Base-by-base conservation (phyloP, 257 asterid species). In the Catharanthus roseus region DNA sequence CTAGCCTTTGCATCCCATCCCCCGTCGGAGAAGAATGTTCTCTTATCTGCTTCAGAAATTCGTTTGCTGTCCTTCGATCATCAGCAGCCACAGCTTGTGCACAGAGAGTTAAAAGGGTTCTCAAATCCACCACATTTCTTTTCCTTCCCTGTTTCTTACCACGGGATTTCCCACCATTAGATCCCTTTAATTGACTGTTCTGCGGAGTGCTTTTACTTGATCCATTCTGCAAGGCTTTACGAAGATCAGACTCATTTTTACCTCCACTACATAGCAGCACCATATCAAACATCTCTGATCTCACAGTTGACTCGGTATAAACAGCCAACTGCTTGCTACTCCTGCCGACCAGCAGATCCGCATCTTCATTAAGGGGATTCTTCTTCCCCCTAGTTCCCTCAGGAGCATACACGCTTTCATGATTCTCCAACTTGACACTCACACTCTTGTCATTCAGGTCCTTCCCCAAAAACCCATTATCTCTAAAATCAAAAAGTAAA, bases 21-120 rank as follows among this genome's bases (percentile, higher is more conserved):
- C 86, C 86, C 0, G 61, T 72, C 10, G 82, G 79, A 53, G 77
- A 63, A n/a, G 96, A 77, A 34, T 88, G 83, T 51, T 86, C 78
- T 36, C 96, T 79, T 5, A 90, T 82, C 81, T 87, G 92, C 83
- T 84, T 87, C 58, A 90, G 79, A 77, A 84, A 86, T 62, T 87
- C 91, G 51, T 74, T 80, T 6, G 91, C 96, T 0, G 84, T 79
- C 72, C 92, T 80, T 53, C 82, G 85, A 64, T 90, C 92, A 77
- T 88, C 88, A 3, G 89, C 85, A 54, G 92, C 96, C 74, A 90
- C 90, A 3, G 97, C 91, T 80, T 90, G 90, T 47, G 97, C 97
- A 67, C 90, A 88, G 8, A 88, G 90, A 53, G 87, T 85, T 82
- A 90, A 75, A 6, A 90, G 70, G 28, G 87, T 84, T 73, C 97